phyloP scores from a whole-genome alignment of 257 asterid species.

The Forsythia suspensa region DNA sequence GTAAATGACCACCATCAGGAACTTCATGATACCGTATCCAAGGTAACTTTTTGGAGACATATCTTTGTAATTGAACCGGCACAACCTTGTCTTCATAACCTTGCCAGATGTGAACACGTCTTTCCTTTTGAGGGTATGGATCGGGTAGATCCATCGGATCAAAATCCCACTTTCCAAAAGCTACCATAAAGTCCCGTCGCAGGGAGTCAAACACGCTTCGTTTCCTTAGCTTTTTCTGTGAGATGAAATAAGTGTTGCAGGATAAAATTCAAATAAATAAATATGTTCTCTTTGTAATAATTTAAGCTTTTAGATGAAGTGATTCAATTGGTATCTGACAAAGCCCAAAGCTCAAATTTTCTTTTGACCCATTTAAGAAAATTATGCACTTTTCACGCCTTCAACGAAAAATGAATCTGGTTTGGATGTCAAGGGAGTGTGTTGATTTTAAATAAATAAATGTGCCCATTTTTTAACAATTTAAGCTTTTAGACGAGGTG shows the following conservation, averaged over 20 bases:
- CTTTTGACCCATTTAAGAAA: background rate
- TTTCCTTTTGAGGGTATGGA: constrained; percentile 33
- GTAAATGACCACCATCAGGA: constrained; percentile 85
- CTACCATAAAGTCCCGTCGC: constrained; percentile 68
- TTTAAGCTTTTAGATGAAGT: background rate
- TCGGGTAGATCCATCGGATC: background rate
- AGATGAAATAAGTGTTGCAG: background rate
- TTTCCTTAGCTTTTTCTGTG: constrained; percentile 62
- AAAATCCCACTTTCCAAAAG: constrained; percentile 88
- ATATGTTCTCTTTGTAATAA: background rate
- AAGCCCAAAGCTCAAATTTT: background rate
- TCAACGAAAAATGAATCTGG: background rate
- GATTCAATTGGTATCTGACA: background rate
- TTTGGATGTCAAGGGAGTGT: background rate
- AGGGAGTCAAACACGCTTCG: constrained; percentile 63
- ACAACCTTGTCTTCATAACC: constrained; percentile 54
- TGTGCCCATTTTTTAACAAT: background rate
- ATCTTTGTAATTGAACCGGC: constrained; percentile 27
- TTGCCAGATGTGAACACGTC: constrained; percentile 56
- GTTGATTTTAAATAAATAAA: background rate
- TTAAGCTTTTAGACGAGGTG: no score
- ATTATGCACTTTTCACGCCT: background rate
- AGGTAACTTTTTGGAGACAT: constrained; percentile 59
- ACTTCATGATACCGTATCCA: constrained; percentile 96
- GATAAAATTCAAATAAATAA: background rate